phyloP scores from a whole-genome alignment of 345 rosid genomes.

The Aquilaria sinensis region DNA sequence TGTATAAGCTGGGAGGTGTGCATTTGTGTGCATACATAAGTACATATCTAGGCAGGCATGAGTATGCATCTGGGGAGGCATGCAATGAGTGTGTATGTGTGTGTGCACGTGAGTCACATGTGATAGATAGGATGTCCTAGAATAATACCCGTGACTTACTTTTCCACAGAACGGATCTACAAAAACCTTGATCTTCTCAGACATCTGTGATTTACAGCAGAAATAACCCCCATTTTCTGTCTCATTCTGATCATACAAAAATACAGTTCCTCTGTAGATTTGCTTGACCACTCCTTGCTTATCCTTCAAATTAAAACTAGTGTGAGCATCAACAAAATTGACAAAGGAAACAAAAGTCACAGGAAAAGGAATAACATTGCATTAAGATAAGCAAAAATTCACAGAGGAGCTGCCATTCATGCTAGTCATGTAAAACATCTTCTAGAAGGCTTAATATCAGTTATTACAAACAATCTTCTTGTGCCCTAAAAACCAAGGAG shows the following conservation, averaged over 20 bases:
- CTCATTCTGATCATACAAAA: constrained; percentile 60
- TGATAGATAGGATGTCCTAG: background rate
- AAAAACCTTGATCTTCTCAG: constrained; percentile 67
- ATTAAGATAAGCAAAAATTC: too few relatives aligned
- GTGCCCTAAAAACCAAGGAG: too few relatives aligned
- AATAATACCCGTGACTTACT: constrained; percentile 29
- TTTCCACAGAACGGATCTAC: constrained; percentile 39
- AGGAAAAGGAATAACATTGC: too few relatives aligned
- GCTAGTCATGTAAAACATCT: background rate
- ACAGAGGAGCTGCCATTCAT: background rate
- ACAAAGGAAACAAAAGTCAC: too few relatives aligned
- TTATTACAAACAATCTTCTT: too few relatives aligned
- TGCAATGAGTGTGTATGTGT: too few relatives aligned
- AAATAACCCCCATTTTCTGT: constrained; percentile 78
- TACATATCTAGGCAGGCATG: background rate
- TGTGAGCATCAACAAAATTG: too few relatives aligned
- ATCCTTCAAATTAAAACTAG: constrained; percentile 42
- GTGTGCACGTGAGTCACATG: too few relatives aligned
- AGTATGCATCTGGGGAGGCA: background rate
- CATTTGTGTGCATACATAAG: constrained; percentile 9
- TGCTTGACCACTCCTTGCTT: constrained; percentile 81
- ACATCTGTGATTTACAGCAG: constrained; percentile 66
- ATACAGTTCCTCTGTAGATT: constrained; percentile 77
- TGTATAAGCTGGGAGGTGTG: background rate
- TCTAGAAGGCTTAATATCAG: too few relatives aligned